Evolutionary conservation across 495 filamentous ascomycete species (phyloP).

Genomic region (Podospora pseudocomata): DNA sequence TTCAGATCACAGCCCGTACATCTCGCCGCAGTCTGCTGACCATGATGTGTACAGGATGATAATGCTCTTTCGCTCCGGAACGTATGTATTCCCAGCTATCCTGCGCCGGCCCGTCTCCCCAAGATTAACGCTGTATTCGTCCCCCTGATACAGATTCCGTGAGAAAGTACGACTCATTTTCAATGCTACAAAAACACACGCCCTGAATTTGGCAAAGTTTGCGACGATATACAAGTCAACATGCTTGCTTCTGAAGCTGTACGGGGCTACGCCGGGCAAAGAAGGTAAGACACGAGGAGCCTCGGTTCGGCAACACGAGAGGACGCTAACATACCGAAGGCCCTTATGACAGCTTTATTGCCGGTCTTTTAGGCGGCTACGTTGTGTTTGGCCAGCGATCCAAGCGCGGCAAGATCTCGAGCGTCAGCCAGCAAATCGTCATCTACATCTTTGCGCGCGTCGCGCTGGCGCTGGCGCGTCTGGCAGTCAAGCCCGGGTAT

Average conservation of each 20-base stretch:
- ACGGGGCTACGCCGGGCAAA: constrained; percentile 56
- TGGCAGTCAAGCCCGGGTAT: constrained; percentile 64
- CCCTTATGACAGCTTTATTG: constrained; percentile 77
- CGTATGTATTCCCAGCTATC: constrained; percentile 44
- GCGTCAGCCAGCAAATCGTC: constrained; percentile 95
- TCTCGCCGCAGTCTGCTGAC: constrained; percentile 43
- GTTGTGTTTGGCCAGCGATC: constrained; percentile 76
- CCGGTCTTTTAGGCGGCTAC: constrained; percentile 90
- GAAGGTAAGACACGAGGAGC: constrained; percentile 39
- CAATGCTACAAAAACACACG: constrained; percentile 84
- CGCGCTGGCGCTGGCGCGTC: constrained; percentile 73
- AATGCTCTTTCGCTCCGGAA: constrained; percentile 87
- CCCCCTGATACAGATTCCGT: constrained; percentile 51
- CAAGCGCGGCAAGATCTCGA: constrained; percentile 59
- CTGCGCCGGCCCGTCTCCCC: neutral
- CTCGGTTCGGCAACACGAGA: neutral
- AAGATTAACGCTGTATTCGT: neutral
- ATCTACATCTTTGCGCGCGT: constrained; percentile 97
- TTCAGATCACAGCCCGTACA: neutral
- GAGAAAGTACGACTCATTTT: constrained; percentile 76
- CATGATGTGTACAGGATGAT: constrained; percentile 63
- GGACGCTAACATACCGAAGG: constrained; percentile 35
- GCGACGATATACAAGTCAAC: constrained; percentile 81
- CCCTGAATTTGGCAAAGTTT: constrained; percentile 85
- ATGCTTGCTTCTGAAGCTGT: constrained; percentile 66